Evolutionary conservation across 1,284 basidiomycete genomes (phyloP).

Genomic region (Apiotrichum siamense): DNA sequence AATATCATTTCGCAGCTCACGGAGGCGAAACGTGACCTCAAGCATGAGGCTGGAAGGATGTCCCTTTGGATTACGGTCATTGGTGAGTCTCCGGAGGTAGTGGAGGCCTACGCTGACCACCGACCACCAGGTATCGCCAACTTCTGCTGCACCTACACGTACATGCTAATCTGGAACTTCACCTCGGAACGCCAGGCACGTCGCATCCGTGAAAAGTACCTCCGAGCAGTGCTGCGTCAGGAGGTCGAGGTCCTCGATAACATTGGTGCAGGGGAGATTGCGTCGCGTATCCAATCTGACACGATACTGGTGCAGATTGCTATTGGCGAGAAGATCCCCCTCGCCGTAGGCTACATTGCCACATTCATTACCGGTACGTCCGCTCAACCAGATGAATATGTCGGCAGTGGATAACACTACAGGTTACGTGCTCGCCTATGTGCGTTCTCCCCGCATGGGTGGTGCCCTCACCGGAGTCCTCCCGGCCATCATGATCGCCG

Average conservation of each 20-base stretch:
- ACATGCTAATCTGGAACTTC: constrained; percentile 83
- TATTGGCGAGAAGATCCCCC: constrained; percentile 75
- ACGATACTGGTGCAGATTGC: constrained; percentile 73
- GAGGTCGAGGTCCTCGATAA: constrained; percentile 87
- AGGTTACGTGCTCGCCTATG: constrained; percentile 57
- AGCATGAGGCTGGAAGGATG: constrained; percentile 32
- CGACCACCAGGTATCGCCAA: constrained; percentile 51
- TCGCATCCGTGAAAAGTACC: constrained; percentile 55
- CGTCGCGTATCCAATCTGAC: constrained; percentile 82
- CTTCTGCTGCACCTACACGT: constrained; percentile 53
- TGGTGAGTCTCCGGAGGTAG: neutral
- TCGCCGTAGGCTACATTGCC: constrained; percentile 46
- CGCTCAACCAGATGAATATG: too few relatives aligned
- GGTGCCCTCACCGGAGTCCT: constrained; percentile 83
- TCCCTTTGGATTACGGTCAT: constrained; percentile 33
- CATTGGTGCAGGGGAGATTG: constrained; percentile 92
- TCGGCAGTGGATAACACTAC: too few relatives aligned
- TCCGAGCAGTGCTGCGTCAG: constrained; percentile 47
- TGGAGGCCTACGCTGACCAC: neutral
- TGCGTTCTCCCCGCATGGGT: constrained; percentile 74
- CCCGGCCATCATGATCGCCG: constrained; percentile 76
- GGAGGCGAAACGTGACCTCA: constrained; percentile 28
- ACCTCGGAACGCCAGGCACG: constrained; percentile 83
- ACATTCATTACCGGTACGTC: constrained; percentile 57
- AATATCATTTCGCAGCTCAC: constrained; percentile 8